Evolutionary conservation across 2,329 filamentous ascomycete species (phyloP), one percentile per base, ranked within the genome.

Genomic region (Diaporthe amygdali): DNA sequence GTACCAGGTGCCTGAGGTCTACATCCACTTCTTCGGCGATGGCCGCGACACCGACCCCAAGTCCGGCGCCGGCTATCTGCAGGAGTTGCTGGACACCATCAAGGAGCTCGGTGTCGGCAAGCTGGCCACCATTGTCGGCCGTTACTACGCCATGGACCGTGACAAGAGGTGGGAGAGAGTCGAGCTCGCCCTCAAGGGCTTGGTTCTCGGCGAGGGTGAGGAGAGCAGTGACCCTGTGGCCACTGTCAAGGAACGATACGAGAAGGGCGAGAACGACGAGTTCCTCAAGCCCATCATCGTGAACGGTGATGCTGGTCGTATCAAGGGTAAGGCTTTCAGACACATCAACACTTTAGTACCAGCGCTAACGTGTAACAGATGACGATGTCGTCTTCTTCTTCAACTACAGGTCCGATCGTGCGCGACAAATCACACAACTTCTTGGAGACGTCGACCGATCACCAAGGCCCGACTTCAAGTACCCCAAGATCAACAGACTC

Each of bases 351-450:
- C 5, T 12, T 1, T 1, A 10, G 17, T 3, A 14, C 10, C 30
- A 34, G 44, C 52, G 64, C 74, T 74, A 72, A 75, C 73, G 5
- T 34, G 59, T 68, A 44, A 30, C 75, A 95, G 95, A 98, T 80
- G 89, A 93, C 76, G 96, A 99, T 81, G 96, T 94, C 68, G 89
- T 98, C 78, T 98, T 98, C 90, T 98, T 98, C 91, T 99, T 99
- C 93, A 99, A 99, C 91, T 99, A 99, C 89, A 94, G 96, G 79
- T 98, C 96, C 71, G 96, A 99, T 82, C 95, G 96, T 82, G 96
- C 96, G 67, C 94, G 96, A 77, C 96, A 99, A 84, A 93, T 99
- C 81, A 97, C 95, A 63, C 96, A 98, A 85, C 89, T 99, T 54
- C 87, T 99, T 69, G 96, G 96, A 77, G 93, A 93, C 81, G 92